A percentile compares a stretch with the other conserved stretches of the same genome.
Evolutionary conservation across 1,284 basidiomycete genomes (phyloP).

Genomic region (Ganoderma sp.): DNA sequence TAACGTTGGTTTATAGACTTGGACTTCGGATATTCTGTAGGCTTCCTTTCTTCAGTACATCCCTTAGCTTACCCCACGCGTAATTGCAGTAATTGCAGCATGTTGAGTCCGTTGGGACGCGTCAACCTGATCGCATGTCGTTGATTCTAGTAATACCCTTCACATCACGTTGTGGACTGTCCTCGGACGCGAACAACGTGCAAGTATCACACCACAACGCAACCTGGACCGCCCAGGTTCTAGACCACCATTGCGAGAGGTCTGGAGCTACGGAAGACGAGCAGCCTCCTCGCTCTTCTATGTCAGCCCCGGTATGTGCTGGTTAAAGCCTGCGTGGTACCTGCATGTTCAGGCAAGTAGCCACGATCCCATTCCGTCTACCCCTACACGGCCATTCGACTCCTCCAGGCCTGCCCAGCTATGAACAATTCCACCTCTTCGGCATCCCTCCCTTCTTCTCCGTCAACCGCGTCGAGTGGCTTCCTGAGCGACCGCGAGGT

Average conservation of each 20-base stretch:
- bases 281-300: not conserved
- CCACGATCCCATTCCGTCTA: not conserved
- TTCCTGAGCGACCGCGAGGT: slow-evolving; percentile 21
- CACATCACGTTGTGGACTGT: not conserved
- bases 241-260: not conserved
- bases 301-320: not conserved
- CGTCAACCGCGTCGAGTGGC: slow-evolving; percentile 8
- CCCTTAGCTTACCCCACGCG: not conserved
- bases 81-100: not conserved
- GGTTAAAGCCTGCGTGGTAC: not conserved
- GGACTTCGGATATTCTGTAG: not conserved
- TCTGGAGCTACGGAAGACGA: not conserved
- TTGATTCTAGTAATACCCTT: not conserved
- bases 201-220: not conserved
- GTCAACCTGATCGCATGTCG: not conserved
- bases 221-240: not conserved
- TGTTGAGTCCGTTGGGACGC: not conserved
- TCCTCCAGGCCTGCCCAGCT: not conserved
- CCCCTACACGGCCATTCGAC: not conserved
- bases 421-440: slow-evolving; percentile 7
- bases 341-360: not conserved
- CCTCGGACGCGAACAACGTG: not conserved
- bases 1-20: not conserved
- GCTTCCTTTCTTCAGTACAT: not conserved
- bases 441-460: slow-evolving; percentile 8